phyloP scores from a whole-genome alignment of 768 basidiomycete genomes.

The Trametes meyenii region DNA sequence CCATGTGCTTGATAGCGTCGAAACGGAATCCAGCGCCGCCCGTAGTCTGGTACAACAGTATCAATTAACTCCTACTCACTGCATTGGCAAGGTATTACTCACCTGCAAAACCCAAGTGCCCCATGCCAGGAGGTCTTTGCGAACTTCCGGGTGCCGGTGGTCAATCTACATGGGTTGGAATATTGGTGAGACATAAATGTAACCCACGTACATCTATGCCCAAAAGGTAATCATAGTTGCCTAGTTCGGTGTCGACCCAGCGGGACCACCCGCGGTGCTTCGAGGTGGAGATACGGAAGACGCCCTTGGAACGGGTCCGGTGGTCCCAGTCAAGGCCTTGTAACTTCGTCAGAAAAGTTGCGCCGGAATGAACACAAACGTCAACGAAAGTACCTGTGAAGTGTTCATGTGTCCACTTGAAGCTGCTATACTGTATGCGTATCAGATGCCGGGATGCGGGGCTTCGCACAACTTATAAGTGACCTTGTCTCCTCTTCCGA shows the following conservation, averaged over 20 bases:
- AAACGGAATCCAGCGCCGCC: constrained; percentile 77
- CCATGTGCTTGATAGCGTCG: constrained; percentile 92
- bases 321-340: constrained; percentile 86
- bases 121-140: constrained; percentile 75
- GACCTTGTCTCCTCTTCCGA: constrained; percentile 76
- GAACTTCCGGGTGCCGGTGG: constrained; percentile 79
- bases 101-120: constrained; percentile 75
- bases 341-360: background rate
- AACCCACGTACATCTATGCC: constrained; percentile 63
- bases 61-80: background rate
- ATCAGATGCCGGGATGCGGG: background rate
- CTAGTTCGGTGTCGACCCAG: constrained; percentile 80
- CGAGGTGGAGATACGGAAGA: constrained; percentile 72
- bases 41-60: constrained; percentile 51
- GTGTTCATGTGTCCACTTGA: constrained; percentile 77
- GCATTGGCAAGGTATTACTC: background rate
- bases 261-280: constrained; percentile 81
- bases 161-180: constrained; percentile 10
- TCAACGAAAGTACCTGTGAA: constrained; percentile 61
- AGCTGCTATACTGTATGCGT: constrained; percentile 59
- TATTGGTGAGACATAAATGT: background rate
- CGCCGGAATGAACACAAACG: no score
- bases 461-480: constrained; percentile 8
- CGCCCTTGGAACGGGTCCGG: constrained; percentile 55
- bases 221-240: constrained; percentile 85